A percentile compares a stretch with the other conserved stretches of the same genome.
These are phyloP conservation scores for Anthoceros angustus DNA, from an alignment of 225 moss, liverwort and hornwort species.

Conservation along the genomic window DNA sequence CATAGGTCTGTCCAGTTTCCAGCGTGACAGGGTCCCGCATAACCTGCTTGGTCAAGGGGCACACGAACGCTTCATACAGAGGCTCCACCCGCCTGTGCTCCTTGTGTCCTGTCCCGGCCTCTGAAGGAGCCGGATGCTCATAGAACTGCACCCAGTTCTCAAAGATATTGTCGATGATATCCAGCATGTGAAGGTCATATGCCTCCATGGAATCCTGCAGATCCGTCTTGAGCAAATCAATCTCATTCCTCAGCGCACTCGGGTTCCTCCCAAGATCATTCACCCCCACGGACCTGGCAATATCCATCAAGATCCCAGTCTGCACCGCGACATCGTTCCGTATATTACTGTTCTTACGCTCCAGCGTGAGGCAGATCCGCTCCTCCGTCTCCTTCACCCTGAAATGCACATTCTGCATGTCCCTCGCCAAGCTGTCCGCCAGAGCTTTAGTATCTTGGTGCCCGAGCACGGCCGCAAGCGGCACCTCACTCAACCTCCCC, in stretches of 20 bases:
- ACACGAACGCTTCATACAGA: constrained; percentile 82
- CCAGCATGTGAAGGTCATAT: constrained; percentile 69
- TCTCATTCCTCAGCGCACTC: constrained; percentile 57
- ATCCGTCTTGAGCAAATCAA: constrained; percentile 60
- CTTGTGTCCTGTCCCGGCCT: constrained; percentile 32
- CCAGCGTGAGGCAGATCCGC: constrained; percentile 57
- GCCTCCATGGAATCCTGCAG: constrained; percentile 48
- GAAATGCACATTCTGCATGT: constrained; percentile 56
- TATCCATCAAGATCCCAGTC: constrained; percentile 85
- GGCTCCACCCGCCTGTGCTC: constrained; percentile 62
- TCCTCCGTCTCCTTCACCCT: constrained; percentile 76
- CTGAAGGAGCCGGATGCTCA: constrained; percentile 50
- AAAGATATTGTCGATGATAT: constrained; percentile 61
- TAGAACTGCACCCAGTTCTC: constrained; percentile 38
- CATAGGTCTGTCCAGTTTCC: constrained; percentile 76
- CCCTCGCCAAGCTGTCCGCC: constrained; percentile 49
- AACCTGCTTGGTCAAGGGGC: constrained; percentile 83
- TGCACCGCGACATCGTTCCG: constrained; percentile 67
- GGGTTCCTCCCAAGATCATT: constrained; percentile 64
- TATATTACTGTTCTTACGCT: constrained; percentile 52
- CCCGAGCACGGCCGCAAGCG: constrained; percentile 50
- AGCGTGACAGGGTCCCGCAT: constrained; percentile 83
- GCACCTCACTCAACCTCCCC: constrained; percentile 38
- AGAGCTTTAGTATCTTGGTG: constrained; percentile 35
- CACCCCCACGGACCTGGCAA: constrained; percentile 74